Evolutionary conservation across 371 early-diverging fungal genomes (phyloP).

Genomic region (Choanephora cucurbitarum): DNA sequence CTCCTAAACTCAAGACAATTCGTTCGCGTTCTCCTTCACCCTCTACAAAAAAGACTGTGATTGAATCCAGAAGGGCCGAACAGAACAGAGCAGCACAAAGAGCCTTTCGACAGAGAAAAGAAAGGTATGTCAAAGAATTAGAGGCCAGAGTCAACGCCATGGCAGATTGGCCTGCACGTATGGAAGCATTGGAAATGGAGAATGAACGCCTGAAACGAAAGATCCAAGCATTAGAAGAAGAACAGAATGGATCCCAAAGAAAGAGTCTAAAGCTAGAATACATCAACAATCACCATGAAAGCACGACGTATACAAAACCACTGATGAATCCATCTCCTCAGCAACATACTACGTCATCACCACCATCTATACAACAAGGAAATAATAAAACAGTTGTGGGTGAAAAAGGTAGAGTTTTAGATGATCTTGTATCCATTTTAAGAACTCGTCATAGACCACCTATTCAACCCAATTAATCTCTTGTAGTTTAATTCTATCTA

Average conservation of each 20-base stretch:
- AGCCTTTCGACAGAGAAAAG: slow-evolving; percentile 75
- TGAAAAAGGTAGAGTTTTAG: slow-evolving; percentile 26
- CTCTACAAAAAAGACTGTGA: slow-evolving; percentile 18
- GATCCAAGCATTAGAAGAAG: slow-evolving; percentile 27
- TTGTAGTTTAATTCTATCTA: neutral
- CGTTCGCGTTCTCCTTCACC: slow-evolving; percentile 19
- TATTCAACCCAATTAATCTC: slow-evolving; percentile 23
- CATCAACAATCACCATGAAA: neutral
- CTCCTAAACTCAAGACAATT: slow-evolving; percentile 3
- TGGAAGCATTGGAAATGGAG: slow-evolving; percentile 37
- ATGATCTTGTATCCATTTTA: slow-evolving; percentile 28
- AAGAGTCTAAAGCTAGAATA: slow-evolving; percentile 9
- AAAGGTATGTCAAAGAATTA: slow-evolving; percentile 66
- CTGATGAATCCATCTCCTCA: no score
- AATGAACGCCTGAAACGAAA: slow-evolving; percentile 33
- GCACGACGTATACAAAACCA: neutral
- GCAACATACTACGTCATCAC: neutral
- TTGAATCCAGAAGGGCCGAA: slow-evolving; percentile 51
- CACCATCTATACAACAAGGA: neutral
- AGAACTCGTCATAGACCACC: slow-evolving; percentile 26
- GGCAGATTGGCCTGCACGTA: slow-evolving; percentile 32
- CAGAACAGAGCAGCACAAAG: slow-evolving; percentile 75
- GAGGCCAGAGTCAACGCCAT: slow-evolving; percentile 57
- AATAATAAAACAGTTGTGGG: neutral
- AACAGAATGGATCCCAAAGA: neutral